phyloP scores from a whole-genome alignment of 2,329 filamentous ascomycete species.

The Hypoxylon sp. region DNA sequence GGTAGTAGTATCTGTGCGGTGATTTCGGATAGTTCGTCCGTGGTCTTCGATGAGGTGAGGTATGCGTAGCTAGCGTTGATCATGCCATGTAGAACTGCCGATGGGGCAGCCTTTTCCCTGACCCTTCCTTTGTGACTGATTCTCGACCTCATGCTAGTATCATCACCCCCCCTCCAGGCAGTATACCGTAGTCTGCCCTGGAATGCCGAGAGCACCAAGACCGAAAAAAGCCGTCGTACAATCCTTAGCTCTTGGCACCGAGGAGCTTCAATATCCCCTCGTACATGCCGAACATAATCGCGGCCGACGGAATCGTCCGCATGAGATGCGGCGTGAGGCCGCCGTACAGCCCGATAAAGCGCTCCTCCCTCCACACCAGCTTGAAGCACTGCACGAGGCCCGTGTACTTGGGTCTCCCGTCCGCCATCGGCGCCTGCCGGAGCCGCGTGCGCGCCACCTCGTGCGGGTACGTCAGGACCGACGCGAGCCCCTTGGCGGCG shows the following conservation, averaged over 20 bases:
- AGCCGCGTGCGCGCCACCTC: conserved; percentile 89
- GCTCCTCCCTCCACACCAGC: conserved; percentile 88
- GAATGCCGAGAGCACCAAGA: too few species aligned
- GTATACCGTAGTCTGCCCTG: background rate
- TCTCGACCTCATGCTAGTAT: background rate
- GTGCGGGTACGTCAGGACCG: conserved; percentile 89
- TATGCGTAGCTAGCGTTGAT: background rate
- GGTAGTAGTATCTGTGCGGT: background rate
- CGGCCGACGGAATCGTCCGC: conserved; percentile 89
- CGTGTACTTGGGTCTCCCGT: conserved; percentile 83
- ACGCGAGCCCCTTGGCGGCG: conserved; percentile 85
- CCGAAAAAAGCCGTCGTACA: background rate
- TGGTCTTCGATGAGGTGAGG: background rate
- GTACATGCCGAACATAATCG: conserved; percentile 96
- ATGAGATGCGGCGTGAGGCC: conserved; percentile 92
- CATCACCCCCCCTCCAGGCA: background rate
- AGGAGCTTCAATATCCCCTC: conserved; percentile 63
- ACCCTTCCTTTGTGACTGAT: background rate
- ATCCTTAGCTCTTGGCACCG: conserved; percentile 47
- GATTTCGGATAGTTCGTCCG: background rate
- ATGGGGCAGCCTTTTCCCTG: background rate
- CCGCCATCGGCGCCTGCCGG: conserved; percentile 81
- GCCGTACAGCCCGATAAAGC: conserved; percentile 86
- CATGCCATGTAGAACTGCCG: background rate
- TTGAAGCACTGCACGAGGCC: conserved; percentile 90